Percentiles rank a stretch among this genome's conserved stretches.
These are phyloP conservation scores for Schrenkiella parvula DNA, from an alignment of 345 rosid genomes.

Conservation along the genomic window DNA sequence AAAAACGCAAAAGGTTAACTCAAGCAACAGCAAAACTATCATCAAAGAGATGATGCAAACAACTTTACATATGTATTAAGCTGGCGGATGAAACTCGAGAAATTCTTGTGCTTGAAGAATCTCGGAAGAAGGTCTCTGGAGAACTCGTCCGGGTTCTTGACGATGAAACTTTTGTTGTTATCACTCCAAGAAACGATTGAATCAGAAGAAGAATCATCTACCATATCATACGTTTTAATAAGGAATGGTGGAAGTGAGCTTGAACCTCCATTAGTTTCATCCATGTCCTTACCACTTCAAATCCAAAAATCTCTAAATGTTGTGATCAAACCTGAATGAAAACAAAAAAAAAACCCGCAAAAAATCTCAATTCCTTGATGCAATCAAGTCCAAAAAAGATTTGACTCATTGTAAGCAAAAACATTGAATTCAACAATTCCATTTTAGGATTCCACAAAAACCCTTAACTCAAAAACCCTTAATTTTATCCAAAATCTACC, in stretches of 20 bases:
- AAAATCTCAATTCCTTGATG: neutral
- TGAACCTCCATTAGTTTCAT: conserved; percentile 63
- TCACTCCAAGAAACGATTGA: conserved; percentile 75
- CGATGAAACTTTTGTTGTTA: conserved; percentile 66
- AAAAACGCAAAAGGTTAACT: neutral
- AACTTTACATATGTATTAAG: conserved; percentile 83
- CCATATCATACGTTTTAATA: conserved; percentile 84
- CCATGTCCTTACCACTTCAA: conserved; percentile 43
- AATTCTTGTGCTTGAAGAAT: conserved; percentile 88
- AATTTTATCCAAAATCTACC: neutral
- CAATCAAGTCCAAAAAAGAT: neutral
- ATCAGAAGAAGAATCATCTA: conserved; percentile 71
- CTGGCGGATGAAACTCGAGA: conserved; percentile 96
- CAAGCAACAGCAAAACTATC: neutral
- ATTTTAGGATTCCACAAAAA: neutral
- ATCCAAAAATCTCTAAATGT: neutral
- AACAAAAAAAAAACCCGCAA: neutral
- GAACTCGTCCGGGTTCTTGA: conserved; percentile 73
- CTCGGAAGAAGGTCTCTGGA: conserved; percentile 71
- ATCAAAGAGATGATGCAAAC: neutral
- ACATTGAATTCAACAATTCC: neutral
- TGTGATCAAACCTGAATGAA: neutral
- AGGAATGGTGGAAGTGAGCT: conserved; percentile 88
- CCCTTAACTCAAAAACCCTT: neutral
- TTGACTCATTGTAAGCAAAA: neutral